A percentile compares a stretch with the other conserved stretches of the same genome.
Conservation (phyloP, 1,284 basidiomycete species). For the Hypsizygus ulmarius region DNA sequence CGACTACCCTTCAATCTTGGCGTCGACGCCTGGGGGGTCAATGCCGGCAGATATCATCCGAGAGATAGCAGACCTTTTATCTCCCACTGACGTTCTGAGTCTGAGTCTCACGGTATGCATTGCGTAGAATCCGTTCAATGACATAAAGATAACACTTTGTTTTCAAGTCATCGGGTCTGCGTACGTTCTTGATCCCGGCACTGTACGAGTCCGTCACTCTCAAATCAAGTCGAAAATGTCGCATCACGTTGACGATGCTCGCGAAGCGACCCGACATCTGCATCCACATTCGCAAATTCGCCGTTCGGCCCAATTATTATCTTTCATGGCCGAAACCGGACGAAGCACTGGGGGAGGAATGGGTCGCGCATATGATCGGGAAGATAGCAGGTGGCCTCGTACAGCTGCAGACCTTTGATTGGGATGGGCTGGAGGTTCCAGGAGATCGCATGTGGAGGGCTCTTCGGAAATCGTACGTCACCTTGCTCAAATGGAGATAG, state of each 20-base stretch:
- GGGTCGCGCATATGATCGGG: constrained; percentile 35
- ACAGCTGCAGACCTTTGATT: constrained; percentile 41
- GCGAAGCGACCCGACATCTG: constrained; percentile 32
- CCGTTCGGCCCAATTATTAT: constrained; percentile 46
- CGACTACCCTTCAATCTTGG: constrained; percentile 20
- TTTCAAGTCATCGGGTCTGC: constrained; percentile 32
- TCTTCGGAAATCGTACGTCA: constrained; percentile 34
- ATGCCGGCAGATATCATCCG: constrained; percentile 36
- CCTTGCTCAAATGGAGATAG: not conserved
- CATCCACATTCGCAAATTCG: constrained; percentile 36
- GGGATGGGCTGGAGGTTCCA: constrained; percentile 46
- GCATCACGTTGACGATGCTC: constrained; percentile 34
- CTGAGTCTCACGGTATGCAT: constrained; percentile 22
- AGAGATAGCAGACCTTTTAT: constrained; percentile 35
- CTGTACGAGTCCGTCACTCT: constrained; percentile 42
- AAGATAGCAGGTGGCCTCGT: constrained; percentile 29
- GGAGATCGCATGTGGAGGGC: constrained; percentile 38
- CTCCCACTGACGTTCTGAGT: constrained; percentile 25
- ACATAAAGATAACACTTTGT: constrained; percentile 1
- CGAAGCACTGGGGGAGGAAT: constrained; percentile 34
- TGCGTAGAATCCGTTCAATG: not conserved
- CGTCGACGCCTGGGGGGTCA: constrained; percentile 22
- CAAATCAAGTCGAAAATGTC: constrained; percentile 38
- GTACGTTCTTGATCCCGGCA: constrained; percentile 34
- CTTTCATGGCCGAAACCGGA: constrained; percentile 45